Evolutionary conservation across 192 early-diverging fungal species (phyloP).

Genomic region (Coemansia sp.): DNA sequence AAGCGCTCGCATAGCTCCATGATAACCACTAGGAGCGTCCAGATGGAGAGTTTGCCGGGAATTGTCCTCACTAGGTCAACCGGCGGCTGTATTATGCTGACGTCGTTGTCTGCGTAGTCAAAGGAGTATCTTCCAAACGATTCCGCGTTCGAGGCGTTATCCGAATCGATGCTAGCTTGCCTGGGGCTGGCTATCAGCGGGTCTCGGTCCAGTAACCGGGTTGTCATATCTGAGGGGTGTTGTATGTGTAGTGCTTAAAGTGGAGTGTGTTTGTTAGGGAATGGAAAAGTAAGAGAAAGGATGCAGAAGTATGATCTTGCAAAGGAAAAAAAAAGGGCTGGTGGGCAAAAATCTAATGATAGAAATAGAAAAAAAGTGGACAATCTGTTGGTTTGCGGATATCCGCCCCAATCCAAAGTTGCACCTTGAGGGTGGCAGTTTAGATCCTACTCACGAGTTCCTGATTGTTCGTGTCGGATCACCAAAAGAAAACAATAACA

Average conservation of each 20-base stretch:
- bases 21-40: conserved; percentile 54
- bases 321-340: background rate
- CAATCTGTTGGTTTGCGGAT: background rate
- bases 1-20: conserved; percentile 62
- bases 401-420: background rate
- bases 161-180: background rate
- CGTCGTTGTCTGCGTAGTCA: conserved; percentile 3
- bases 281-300: background rate
- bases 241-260: background rate
- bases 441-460: background rate
- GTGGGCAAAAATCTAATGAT: background rate
- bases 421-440: background rate
- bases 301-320: background rate
- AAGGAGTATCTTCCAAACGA: background rate
- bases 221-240: background rate
- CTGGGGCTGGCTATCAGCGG: background rate
- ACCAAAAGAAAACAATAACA: background rate
- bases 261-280: background rate
- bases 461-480: background rate
- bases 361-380: background rate
- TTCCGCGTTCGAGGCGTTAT: background rate
- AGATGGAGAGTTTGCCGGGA: conserved; percentile 54
- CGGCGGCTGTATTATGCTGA: conserved; percentile 12
- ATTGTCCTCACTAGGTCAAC: conserved; percentile 35
- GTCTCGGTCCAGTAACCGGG: background rate